Evolutionary conservation across 768 basidiomycete species (phyloP).

Genomic region (Cystofilobasidium bisporidii): DNA sequence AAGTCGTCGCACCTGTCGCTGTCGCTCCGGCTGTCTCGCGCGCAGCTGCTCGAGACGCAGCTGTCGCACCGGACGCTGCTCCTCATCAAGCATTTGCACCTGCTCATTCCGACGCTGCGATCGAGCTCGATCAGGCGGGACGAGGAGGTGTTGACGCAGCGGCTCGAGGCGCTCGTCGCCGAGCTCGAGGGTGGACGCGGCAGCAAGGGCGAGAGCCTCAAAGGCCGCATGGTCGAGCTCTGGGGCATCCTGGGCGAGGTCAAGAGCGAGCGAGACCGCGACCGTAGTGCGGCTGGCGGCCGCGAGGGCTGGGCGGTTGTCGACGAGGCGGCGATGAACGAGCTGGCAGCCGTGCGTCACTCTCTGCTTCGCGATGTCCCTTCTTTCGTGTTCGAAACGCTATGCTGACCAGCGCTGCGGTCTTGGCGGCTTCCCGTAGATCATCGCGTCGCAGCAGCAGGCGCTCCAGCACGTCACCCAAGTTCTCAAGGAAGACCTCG

Average conservation of each 20-base stretch:
- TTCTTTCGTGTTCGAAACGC: not conserved
- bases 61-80: slow-evolving; percentile 36
- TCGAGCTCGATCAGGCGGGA: slow-evolving; percentile 35
- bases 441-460: slow-evolving; percentile 26
- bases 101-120: slow-evolving; percentile 35
- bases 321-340: slow-evolving; percentile 31
- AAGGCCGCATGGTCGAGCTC: slow-evolving; percentile 37
- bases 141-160: slow-evolving; percentile 32
- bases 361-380: not conserved
- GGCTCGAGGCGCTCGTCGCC: slow-evolving; percentile 32
- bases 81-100: slow-evolving; percentile 34
- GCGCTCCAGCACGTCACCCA: slow-evolving; percentile 25
- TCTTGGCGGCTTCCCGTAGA: slow-evolving; percentile 14
- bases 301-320: slow-evolving; percentile 33
- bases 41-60: slow-evolving; percentile 25
- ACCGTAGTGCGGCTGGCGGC: slow-evolving; percentile 18
- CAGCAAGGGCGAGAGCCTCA: slow-evolving; percentile 28
- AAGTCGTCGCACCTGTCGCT: slow-evolving; percentile 22
- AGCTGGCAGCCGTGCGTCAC: slow-evolving; percentile 33
- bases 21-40: slow-evolving; percentile 24
- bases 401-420: too few relatives aligned
- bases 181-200: slow-evolving; percentile 35
- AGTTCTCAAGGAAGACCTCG: slow-evolving; percentile 26
- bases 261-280: slow-evolving; percentile 29
- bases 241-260: slow-evolving; percentile 38